Base-by-base conservation (phyloP, 2,329 filamentous ascomycete species). In the Escovopsis sp. region DNA sequence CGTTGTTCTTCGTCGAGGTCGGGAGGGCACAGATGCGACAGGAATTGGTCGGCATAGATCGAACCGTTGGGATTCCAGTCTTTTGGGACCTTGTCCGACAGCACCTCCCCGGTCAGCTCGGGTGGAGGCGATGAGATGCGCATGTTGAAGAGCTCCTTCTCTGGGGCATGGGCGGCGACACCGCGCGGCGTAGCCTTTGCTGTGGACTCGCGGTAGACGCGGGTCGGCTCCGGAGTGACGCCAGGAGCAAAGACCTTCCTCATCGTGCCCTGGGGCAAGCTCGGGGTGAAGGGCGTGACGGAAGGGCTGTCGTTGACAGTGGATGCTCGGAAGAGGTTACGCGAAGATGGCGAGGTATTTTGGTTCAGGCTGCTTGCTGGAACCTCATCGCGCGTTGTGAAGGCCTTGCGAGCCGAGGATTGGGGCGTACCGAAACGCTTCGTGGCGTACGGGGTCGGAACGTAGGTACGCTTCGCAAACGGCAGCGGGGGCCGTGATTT, bases 1-100 rank as follows among this genome's bases (percentile, higher is more conserved):
- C 68, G 63, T 51, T 75, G 70, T 35, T 70, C 60, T 34, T 75
- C 71, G 42, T 70, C 68, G 41, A 74, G 65, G 30, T 70, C 64
- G 18, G 63, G 53, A 2, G 71, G 71, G 44, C 70, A 73, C 23
- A 72, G 63, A 39, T 74, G 65, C 2, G 61, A 58, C 27, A 76
- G 56, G 38, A 66, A 75, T 50, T 76, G 67, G 45, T 74, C 70
- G 21, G 71, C 70, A 39, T 75, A 76, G 39, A 74, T 63, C 31
- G 70, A 70, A 4, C 66, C 63, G 40, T 63, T 60, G 10, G 64
- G 57, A 33, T 62, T 62, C 47, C 66, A 61, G 14, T 68, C 62
- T 21, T 66, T 60, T 18, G 70, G 70, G 1, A 75, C 58, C 47
- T 68, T 63, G 41, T 65, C 64, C 7, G 67, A 57, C 15, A 76